phyloP scores from a whole-genome alignment of 2,329 filamentous ascomycete genomes.

The Beauveria australis region DNA sequence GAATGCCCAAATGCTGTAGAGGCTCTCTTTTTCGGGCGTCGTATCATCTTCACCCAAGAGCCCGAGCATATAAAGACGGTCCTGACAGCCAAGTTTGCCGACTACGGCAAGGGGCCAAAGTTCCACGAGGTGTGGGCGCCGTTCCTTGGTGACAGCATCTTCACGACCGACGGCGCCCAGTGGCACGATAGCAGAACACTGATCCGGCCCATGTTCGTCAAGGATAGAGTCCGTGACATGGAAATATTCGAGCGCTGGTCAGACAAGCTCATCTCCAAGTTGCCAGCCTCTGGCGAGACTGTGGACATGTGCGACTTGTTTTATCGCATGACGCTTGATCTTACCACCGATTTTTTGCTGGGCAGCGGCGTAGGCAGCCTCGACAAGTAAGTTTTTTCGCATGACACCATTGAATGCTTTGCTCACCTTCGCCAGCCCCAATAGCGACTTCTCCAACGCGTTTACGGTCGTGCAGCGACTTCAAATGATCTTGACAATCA shows the following conservation, averaged over 20 bases:
- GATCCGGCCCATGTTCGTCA: constrained; percentile 45
- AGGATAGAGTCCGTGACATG: constrained; percentile 40
- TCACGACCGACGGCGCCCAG: constrained; percentile 41
- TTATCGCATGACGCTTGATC: constrained; percentile 58
- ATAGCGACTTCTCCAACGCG: constrained; percentile 55
- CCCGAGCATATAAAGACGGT: constrained; percentile 50
- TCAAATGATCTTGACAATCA: constrained; percentile 53
- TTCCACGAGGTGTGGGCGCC: constrained; percentile 36
- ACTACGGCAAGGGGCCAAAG: constrained; percentile 39
- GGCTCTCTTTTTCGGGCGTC: constrained; percentile 24
- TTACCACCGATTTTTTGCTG: constrained; percentile 60
- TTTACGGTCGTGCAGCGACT: constrained; percentile 63
- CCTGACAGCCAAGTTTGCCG: constrained; percentile 47
- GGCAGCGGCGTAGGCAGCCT: constrained; percentile 46
- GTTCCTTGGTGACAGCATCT: constrained; percentile 49
- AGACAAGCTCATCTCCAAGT: constrained; percentile 45
- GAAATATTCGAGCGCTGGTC: constrained; percentile 54
- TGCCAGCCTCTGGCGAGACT: constrained; percentile 44
- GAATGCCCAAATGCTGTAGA: constrained; percentile 29
- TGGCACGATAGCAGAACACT: constrained; percentile 47
- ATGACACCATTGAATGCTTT: too few relatives aligned
- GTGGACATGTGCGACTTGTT: constrained; percentile 56
- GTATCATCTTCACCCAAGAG: constrained; percentile 41
- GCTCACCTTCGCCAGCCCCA: constrained; percentile 32
- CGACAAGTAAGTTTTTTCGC: constrained; percentile 24